Evolutionary conservation across 2,329 filamentous ascomycete species (phyloP), one percentile per base, ranked within the genome.

Genomic region (Pseudogymnoascus pannorum): DNA sequence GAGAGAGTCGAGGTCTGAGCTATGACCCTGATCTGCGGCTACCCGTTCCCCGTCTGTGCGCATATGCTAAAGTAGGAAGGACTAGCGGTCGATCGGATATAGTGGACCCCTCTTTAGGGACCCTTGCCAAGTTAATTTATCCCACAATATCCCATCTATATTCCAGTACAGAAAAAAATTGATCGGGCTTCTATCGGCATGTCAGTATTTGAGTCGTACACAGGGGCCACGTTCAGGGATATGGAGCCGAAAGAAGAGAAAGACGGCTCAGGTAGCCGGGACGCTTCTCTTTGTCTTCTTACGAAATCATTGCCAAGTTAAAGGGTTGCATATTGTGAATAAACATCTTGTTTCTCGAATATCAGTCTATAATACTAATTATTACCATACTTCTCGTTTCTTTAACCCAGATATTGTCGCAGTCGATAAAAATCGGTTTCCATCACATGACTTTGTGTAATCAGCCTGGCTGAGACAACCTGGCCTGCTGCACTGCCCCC

Each of bases 1-100:
- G 26, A 54, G 48, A 31, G 48, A 31, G 48, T 54, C 18, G 48
- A 31, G 24, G 8, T 54, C n/a, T 54, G 2, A 54, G 26, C 48
- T 54, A 33, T 31, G 48, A 14, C 48, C 48, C 48, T 54, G 48
- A 54, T 54, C n/a, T 54, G 48, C 48, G 26, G 4, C 48, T 54
- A 54, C 48, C 48, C 48, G 48, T 54, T 18, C 48, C 48, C 48
- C 48, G 16, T 54, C 48, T 54, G 48, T 54, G 48, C 48, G 26
- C 26, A 31, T 54, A 31, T 9, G 26, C 48, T 31, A 2, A 33
- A 33, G 20, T 7, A 3, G 48, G 16, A 11, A 7, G 5, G 48
- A 5, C n/a, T 54, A 54, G 48, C 9, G 26, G 26, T 54, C 16
- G 48, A 54, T 54, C 48, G 9, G 26, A 33, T 31, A 26, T 26